phyloP scores from a whole-genome alignment of 768 basidiomycete species.

The Lyophyllum shimeji region DNA sequence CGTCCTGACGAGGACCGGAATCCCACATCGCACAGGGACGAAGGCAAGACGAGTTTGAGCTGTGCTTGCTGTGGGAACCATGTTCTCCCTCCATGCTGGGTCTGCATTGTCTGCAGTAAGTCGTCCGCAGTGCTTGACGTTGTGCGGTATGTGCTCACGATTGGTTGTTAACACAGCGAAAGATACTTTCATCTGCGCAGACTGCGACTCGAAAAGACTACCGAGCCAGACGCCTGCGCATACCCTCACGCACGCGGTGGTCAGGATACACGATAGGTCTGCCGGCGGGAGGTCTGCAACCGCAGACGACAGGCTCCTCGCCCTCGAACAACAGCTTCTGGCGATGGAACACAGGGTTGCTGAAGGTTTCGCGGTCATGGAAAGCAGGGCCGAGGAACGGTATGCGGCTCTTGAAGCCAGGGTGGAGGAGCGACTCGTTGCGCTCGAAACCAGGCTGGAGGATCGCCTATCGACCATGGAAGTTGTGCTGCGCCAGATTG shows the following conservation, averaged over 20 bases:
- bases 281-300: constrained; percentile 17
- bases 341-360: constrained; percentile 28
- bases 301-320: constrained; percentile 24
- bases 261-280: constrained; percentile 24
- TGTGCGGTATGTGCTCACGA: no score
- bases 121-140: no score
- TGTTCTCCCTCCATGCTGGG: constrained; percentile 21
- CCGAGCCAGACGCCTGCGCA: constrained; percentile 1
- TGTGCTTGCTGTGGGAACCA: constrained; percentile 19
- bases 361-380: neutral
- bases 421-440: constrained; percentile 15
- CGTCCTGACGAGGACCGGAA: neutral
- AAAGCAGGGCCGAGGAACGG: neutral
- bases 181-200: constrained; percentile 32
- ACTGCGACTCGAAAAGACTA: constrained; percentile 25
- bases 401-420: constrained; percentile 22
- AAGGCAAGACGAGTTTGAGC: neutral
- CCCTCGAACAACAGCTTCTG: constrained; percentile 29
- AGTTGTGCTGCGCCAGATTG: constrained; percentile 21
- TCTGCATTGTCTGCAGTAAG: constrained; percentile 19
- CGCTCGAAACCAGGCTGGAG: constrained; percentile 16
- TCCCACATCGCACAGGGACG: neutral
- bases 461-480: constrained; percentile 22
- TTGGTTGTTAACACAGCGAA: no score
- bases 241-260: constrained; percentile 21